phyloP scores from a whole-genome alignment of 2,329 filamentous ascomycete species.

The Aphanocladium album region DNA sequence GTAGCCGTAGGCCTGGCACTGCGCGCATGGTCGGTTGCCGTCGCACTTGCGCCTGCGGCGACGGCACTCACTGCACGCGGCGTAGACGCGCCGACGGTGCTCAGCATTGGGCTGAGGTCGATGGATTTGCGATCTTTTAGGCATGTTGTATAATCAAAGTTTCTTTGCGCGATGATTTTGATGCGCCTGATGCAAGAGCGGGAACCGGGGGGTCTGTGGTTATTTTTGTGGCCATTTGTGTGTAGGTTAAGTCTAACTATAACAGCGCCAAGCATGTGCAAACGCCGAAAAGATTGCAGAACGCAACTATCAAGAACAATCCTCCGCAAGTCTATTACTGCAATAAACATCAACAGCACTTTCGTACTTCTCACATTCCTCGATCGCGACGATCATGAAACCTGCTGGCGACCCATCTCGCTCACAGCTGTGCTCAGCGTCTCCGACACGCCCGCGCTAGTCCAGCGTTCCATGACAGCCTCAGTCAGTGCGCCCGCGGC shows the following conservation, averaged over 20 bases:
- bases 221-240: too few relatives aligned
- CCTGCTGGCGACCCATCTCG: background rate
- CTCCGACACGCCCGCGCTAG: background rate
- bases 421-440: background rate
- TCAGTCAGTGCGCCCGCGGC: background rate
- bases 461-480: background rate
- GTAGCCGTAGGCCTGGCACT: slow-evolving; percentile 16
- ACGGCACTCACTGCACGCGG: slow-evolving; percentile 14
- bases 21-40: slow-evolving; percentile 13
- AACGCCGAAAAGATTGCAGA: too few relatives aligned
- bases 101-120: background rate
- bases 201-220: background rate
- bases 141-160: background rate
- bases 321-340: too few relatives aligned
- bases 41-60: slow-evolving; percentile 18
- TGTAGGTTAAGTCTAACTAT: too few relatives aligned
- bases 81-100: slow-evolving; percentile 10
- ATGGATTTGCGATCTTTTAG: background rate
- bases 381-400: background rate
- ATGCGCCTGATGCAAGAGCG: background rate
- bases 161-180: background rate
- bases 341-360: too few relatives aligned
- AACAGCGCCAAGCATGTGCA: too few relatives aligned
- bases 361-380: too few relatives aligned
- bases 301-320: too few relatives aligned